These are phyloP conservation scores for Apiotrichum gamsii DNA, from an alignment of 1,284 basidiomycete genomes.

Conservation along the genomic window DNA sequence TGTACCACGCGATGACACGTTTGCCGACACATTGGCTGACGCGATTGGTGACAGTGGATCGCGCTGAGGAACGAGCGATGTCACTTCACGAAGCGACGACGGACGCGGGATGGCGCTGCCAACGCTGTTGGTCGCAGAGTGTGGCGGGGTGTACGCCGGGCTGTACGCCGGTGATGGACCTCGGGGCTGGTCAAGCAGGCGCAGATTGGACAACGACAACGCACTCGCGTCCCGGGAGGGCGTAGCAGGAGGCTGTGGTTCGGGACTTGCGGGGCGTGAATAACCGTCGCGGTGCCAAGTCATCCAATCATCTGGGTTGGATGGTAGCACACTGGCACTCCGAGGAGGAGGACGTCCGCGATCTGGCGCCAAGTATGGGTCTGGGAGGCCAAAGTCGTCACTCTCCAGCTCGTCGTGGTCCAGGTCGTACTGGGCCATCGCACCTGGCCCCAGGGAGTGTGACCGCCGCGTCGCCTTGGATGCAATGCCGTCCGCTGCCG, in stretches of 20 bases:
- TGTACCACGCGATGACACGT: slow-evolving; percentile 17
- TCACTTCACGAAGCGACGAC: no score
- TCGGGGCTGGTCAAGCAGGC: slow-evolving; percentile 15
- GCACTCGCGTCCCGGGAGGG: slow-evolving; percentile 1
- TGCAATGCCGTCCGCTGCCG: slow-evolving; percentile 44
- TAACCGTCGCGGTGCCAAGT: slow-evolving; percentile 21
- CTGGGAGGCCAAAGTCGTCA: slow-evolving; percentile 41
- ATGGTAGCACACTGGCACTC: slow-evolving; percentile 36
- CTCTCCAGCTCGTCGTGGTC: slow-evolving; percentile 36
- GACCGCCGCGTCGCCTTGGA: slow-evolving; percentile 52
- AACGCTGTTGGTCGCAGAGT: neutral
- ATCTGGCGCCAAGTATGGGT: slow-evolving; percentile 16
- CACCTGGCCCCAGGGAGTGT: slow-evolving; percentile 72
- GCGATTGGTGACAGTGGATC: no score
- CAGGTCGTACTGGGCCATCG: slow-evolving; percentile 38
- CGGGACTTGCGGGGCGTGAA: slow-evolving; percentile 14
- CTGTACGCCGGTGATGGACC: slow-evolving; percentile 47
- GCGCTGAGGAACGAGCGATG: no score
- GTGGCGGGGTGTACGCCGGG: slow-evolving; percentile 7
- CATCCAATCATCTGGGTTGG: slow-evolving; percentile 20
- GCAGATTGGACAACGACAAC: neutral
- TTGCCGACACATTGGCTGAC: neutral
- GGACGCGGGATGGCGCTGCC: no score
- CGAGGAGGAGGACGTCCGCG: slow-evolving; percentile 8
- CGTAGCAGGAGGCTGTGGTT: neutral